Conservation (phyloP, 768 basidiomycete species). For the Pulveroboletus sp. region DNA sequence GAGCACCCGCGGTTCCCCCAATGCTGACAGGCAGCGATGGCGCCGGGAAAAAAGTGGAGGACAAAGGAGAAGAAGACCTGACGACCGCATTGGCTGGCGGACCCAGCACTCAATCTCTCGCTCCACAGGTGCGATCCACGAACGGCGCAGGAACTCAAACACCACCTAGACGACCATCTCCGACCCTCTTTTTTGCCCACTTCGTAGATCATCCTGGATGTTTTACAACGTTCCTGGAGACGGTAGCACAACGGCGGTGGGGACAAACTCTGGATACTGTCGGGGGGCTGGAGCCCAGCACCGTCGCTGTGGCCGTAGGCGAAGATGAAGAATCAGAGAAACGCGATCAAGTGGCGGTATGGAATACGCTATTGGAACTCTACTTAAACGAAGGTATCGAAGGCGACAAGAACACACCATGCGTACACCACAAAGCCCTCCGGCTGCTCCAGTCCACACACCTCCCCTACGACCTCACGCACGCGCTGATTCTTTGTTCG, state of each 20-base stretch:
- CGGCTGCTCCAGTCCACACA: constrained; percentile 58
- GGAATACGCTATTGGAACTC: constrained; percentile 94
- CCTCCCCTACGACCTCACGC: constrained; percentile 82
- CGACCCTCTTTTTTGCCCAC: constrained; percentile 87
- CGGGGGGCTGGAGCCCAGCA: constrained; percentile 6
- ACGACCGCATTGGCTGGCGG: constrained; percentile 23
- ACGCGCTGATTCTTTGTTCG: constrained; percentile 94
- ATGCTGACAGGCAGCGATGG: constrained; percentile 36
- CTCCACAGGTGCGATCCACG: constrained; percentile 5
- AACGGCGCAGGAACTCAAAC: constrained; percentile 20
- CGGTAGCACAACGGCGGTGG: constrained; percentile 79
- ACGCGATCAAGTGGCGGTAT: constrained; percentile 78
- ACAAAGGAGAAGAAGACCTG: constrained; percentile 18
- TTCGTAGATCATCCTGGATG: constrained; percentile 86
- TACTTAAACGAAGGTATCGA: constrained; percentile 57
- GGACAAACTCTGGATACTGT: constrained; percentile 59
- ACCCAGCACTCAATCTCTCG: constrained; percentile 17
- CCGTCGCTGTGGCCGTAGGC: constrained; percentile 13
- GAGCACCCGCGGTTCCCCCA: constrained; percentile 44
- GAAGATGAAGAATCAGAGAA: constrained; percentile 52
- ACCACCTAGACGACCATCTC: constrained; percentile 64
- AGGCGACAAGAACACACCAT: constrained; percentile 18
- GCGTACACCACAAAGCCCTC: constrained; percentile 58
- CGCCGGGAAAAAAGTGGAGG: constrained; percentile 17
- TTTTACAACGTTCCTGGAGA: constrained; percentile 87